phyloP scores from a whole-genome alignment of 768 basidiomycete species.

The Tulasnella sp. region DNA sequence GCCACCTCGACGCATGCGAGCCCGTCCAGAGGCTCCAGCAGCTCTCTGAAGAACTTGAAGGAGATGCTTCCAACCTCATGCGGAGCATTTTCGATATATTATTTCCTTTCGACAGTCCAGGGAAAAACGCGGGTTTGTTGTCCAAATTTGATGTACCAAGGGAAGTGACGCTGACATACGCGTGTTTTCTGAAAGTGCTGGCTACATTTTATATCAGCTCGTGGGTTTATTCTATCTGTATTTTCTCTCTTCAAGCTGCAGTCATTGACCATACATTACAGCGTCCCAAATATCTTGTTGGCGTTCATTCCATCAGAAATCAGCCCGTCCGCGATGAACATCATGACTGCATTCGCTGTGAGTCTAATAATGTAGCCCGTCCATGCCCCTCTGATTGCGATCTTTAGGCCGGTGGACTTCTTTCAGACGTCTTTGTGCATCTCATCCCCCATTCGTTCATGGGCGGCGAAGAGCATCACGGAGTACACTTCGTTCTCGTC shows the following conservation, averaged over 20 bases:
- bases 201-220: slow-evolving; percentile 96
- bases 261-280: slow-evolving; percentile 26
- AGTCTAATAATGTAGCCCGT: slow-evolving; percentile 25
- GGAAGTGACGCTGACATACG: neutral
- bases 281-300: slow-evolving; percentile 89
- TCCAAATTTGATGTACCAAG: neutral
- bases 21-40: slow-evolving; percentile 40
- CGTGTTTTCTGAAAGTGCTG: slow-evolving; percentile 40
- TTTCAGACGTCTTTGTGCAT: slow-evolving; percentile 89
- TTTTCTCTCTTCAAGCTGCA: slow-evolving; percentile 22
- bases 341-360: slow-evolving; percentile 90
- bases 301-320: slow-evolving; percentile 88
- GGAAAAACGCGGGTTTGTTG: slow-evolving; percentile 61
- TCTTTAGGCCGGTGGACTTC: slow-evolving; percentile 69
- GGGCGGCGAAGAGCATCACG: slow-evolving; percentile 67
- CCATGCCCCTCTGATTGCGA: slow-evolving; percentile 16
- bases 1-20: slow-evolving; percentile 35
- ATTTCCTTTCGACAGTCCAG: slow-evolving; percentile 78
- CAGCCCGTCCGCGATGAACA: slow-evolving; percentile 73
- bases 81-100: slow-evolving; percentile 67
- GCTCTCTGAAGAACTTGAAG: slow-evolving; percentile 53
- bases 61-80: slow-evolving; percentile 60
- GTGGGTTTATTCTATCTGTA: slow-evolving; percentile 42
- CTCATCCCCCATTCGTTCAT: slow-evolving; percentile 87
- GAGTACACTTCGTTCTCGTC: slow-evolving; percentile 70